A percentile compares a stretch with the other conserved stretches of the same genome.
These are phyloP conservation scores for Epichloe brachyelytri DNA, from an alignment of 2,329 filamentous ascomycete genomes.

Conservation along the genomic window DNA sequence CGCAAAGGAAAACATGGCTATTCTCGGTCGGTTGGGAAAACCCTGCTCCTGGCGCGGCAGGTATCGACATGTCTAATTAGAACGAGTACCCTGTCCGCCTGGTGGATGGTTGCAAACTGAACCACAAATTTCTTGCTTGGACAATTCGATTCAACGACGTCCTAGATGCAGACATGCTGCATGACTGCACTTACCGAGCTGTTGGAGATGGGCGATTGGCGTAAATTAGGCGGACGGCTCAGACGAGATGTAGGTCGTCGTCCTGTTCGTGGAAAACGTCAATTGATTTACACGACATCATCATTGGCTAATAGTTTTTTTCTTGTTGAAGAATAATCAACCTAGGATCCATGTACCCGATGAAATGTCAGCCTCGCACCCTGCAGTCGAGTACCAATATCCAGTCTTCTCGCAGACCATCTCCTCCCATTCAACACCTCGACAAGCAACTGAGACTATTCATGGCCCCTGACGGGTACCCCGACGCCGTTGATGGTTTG, in stretches of 20 bases:
- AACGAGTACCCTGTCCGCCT: conserved; percentile 1
- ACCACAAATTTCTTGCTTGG: conserved; percentile 2
- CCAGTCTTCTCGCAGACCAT: conserved; percentile 23
- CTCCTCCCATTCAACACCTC: conserved; percentile 21
- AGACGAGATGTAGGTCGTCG: conserved; percentile 19
- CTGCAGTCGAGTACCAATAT: conserved; percentile 29
- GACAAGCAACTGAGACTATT: neutral
- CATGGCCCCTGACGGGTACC: neutral
- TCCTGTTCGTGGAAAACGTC: too few relatives aligned
- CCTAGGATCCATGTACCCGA: conserved; percentile 21
- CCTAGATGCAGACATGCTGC: conserved; percentile 26
- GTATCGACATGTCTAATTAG: neutral
- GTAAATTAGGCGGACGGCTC: conserved; percentile 30
- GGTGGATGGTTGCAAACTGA: neutral
- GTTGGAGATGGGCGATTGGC: conserved; percentile 28
- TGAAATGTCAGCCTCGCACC: conserved; percentile 18
- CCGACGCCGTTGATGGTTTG: conserved; percentile 24
- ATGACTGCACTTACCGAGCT: conserved; percentile 20
- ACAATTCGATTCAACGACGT: conserved; percentile 9
- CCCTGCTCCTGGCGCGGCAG: neutral
- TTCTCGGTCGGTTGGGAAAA: conserved; percentile 1
- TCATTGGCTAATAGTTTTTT: neutral
- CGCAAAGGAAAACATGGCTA: neutral
- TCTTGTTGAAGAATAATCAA: conserved; percentile 8
- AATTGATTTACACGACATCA: too few relatives aligned